Evolutionary conservation across 1,284 basidiomycete genomes (phyloP).

Genomic region (Tilletia caries): DNA sequence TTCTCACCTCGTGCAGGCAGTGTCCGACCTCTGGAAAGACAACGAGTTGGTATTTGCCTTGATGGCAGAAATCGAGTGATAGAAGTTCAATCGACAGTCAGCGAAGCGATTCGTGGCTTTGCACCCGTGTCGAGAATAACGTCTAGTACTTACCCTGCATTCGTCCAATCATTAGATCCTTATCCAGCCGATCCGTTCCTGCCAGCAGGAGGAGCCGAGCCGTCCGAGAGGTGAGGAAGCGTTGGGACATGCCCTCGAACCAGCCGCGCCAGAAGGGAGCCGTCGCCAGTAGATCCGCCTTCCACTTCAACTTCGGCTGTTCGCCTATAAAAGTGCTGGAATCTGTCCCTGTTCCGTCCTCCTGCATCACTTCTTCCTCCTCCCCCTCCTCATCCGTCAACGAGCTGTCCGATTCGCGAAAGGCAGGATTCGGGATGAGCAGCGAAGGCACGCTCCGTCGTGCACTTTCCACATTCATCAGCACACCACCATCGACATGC

Average conservation of each 20-base stretch:
- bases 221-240: constrained; percentile 72
- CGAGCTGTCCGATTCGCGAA: not conserved
- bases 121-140: too few species aligned
- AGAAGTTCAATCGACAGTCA: too few species aligned
- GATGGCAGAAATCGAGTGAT: not conserved
- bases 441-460: constrained; percentile 47
- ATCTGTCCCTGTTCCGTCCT: constrained; percentile 17
- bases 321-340: too few species aligned
- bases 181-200: constrained; percentile 86
- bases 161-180: constrained; percentile 92
- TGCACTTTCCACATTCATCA: constrained; percentile 47
- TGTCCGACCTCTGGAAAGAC: constrained; percentile 85
- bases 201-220: constrained; percentile 85
- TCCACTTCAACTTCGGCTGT: constrained; percentile 62
- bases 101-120: not conserved
- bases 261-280: constrained; percentile 90
- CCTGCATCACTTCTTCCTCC: constrained; percentile 22
- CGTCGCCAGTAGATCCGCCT: constrained; percentile 76
- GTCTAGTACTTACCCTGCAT: constrained; percentile 64
- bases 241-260: constrained; percentile 77
- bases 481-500: constrained; percentile 66
- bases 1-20: constrained; percentile 92
- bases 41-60: constrained; percentile 87
- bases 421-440: constrained; percentile 28
- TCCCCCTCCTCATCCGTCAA: constrained; percentile 12